Evolutionary conservation across 2,329 filamentous ascomycete species (phyloP).

Genomic region (Diaporthe velutina): DNA sequence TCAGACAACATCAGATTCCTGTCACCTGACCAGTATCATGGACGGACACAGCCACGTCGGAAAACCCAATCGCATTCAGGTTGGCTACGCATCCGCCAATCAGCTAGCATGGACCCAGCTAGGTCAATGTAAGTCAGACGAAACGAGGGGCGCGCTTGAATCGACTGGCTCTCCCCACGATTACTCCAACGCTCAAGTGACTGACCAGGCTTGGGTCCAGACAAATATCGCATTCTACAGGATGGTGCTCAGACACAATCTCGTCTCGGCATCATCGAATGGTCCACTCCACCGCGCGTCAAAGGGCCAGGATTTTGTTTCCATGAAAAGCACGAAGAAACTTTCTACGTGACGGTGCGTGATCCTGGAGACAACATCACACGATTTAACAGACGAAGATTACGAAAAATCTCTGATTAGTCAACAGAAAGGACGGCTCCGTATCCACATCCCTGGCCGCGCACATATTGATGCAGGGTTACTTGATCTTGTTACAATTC

Average conservation of each 20-base stretch:
- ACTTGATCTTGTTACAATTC: background rate
- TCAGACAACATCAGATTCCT: background rate
- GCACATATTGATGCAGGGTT: background rate
- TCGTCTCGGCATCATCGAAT: background rate
- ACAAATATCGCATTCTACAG: background rate
- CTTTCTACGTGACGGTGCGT: background rate
- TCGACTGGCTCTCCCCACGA: background rate
- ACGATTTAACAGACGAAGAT: too few relatives aligned
- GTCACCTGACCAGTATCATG: background rate
- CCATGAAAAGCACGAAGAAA: background rate
- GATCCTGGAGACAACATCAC: background rate
- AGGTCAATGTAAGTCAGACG: background rate
- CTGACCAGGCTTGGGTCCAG: background rate
- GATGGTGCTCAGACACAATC: background rate
- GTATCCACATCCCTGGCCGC: background rate
- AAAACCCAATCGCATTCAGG: background rate
- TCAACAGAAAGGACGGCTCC: background rate
- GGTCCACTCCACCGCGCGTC: background rate
- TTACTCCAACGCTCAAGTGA: background rate
- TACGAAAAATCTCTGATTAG: background rate
- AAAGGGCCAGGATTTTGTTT: constrained; percentile 9
- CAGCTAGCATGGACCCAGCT: background rate
- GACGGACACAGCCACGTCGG: too few relatives aligned
- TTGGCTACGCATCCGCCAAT: background rate
- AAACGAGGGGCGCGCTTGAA: background rate